Conservation (phyloP, 805 yeast species). For the Teunomyces cretensis region DNA sequence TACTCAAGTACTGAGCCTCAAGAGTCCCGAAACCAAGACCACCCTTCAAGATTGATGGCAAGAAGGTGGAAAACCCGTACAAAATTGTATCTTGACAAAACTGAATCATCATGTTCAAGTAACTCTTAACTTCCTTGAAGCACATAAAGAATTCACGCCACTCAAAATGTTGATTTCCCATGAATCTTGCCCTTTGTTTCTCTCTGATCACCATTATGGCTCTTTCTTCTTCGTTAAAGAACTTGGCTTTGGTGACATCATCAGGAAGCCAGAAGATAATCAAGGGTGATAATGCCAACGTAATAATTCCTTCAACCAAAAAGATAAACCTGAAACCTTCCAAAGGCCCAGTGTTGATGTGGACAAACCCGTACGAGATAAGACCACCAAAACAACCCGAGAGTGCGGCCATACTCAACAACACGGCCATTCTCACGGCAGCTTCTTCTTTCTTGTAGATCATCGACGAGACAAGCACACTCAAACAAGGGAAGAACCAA, state of each 20-base stretch:
- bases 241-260: slow-evolving; percentile 38
- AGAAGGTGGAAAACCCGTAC: slow-evolving; percentile 44
- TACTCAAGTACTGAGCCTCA: slow-evolving; percentile 39
- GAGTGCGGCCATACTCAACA: slow-evolving; percentile 52
- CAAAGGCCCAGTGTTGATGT: slow-evolving; percentile 24
- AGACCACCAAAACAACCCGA: slow-evolving; percentile 61
- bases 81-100: slow-evolving; percentile 44
- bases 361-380: slow-evolving; percentile 44
- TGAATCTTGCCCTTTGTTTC: slow-evolving; percentile 31
- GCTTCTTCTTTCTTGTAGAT: slow-evolving; percentile 15
- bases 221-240: slow-evolving; percentile 37
- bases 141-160: slow-evolving; percentile 32
- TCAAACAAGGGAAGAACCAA: slow-evolving; percentile 50
- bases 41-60: slow-evolving; percentile 37
- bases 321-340: slow-evolving; percentile 53
- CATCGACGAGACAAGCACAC: slow-evolving; percentile 41
- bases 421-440: slow-evolving; percentile 24
- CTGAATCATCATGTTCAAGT: slow-evolving; percentile 37
- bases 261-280: slow-evolving; percentile 40
- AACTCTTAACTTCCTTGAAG: slow-evolving; percentile 35
- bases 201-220: slow-evolving; percentile 34
- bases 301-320: slow-evolving; percentile 47
- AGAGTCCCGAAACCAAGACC: slow-evolving; percentile 25
- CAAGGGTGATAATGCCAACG: slow-evolving; percentile 36
- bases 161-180: slow-evolving; percentile 30